Evolutionary conservation across 2,329 filamentous ascomycete species (phyloP).

Genomic region (Botrytis pseudocinerea): DNA sequence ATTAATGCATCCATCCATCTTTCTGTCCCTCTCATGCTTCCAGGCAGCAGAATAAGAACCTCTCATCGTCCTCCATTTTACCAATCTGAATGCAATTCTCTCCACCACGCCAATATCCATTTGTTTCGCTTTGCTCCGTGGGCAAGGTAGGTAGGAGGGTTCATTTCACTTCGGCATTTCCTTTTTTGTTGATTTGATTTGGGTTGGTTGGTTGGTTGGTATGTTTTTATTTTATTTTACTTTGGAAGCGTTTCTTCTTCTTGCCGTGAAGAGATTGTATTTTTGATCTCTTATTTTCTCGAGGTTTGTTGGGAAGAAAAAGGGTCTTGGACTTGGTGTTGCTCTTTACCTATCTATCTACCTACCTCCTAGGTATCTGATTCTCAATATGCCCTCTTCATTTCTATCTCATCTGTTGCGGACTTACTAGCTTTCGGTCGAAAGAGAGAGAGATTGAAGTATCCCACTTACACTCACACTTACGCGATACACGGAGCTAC

Average conservation of each 20-base stretch:
- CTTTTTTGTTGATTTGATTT: neutral
- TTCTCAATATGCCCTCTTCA: neutral
- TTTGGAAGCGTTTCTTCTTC: neutral
- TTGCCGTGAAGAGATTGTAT: neutral
- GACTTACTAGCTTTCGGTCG: neutral
- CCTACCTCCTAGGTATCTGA: neutral
- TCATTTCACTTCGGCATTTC: neutral
- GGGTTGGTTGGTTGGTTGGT: neutral
- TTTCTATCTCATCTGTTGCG: neutral
- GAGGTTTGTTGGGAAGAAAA: neutral
- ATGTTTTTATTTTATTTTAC: neutral
- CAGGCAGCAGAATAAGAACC: constrained; percentile 23
- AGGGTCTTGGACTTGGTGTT: neutral
- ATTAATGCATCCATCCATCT: neutral
- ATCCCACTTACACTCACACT: neutral
- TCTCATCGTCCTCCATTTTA: neutral
- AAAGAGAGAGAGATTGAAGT: neutral
- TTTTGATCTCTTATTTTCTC: neutral
- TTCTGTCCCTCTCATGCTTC: neutral
- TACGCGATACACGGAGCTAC: neutral
- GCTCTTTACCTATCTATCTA: neutral
- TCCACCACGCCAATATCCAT: neutral
- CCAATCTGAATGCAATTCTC: neutral
- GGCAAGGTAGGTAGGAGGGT: neutral
- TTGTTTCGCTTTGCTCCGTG: neutral